Conservation (phyloP, 2,329 filamentous ascomycete species). For the Ophiocordyceps camponoti-floridani region DNA sequence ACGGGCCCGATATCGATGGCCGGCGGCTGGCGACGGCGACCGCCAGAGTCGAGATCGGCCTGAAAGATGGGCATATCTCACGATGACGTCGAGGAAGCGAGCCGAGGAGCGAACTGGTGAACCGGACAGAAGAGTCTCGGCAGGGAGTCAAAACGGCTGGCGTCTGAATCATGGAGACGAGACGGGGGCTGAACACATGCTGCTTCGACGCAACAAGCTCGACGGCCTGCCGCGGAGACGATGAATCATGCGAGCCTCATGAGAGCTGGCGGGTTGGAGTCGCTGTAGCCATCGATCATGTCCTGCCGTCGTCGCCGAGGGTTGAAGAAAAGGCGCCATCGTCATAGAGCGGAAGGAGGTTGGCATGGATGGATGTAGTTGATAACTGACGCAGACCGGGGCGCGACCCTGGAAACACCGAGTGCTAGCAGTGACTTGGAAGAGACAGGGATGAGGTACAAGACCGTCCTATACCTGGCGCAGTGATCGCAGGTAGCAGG, state of each 20-base stretch:
- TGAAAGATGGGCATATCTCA: constrained; percentile 39
- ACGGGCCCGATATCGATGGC: constrained; percentile 3
- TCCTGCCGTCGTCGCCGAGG: not conserved
- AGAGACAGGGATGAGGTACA: no score
- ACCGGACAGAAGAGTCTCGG: not conserved
- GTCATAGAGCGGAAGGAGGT: not conserved
- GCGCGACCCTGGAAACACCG: no score
- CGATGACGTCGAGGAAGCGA: not conserved
- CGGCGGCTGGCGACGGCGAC: not conserved
- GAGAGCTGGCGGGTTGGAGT: not conserved
- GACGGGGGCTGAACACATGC: not conserved
- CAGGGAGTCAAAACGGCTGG: not conserved
- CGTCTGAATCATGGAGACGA: not conserved
- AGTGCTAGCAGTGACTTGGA: no score
- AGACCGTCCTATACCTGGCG: no score
- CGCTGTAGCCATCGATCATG: not conserved
- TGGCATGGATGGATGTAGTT: not conserved
- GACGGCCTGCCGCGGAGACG: not conserved
- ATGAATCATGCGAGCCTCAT: not conserved
- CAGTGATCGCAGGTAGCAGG: no score
- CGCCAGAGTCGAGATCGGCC: constrained; percentile 24
- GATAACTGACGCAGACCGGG: not conserved
- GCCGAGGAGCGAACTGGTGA: no score
- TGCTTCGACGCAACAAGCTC: not conserved
- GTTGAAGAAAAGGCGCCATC: not conserved